A percentile compares a stretch with the other conserved stretches of the same genome.
Conservation (phyloP, 2,329 filamentous ascomycete species). For the Triangularia verruculosa region DNA sequence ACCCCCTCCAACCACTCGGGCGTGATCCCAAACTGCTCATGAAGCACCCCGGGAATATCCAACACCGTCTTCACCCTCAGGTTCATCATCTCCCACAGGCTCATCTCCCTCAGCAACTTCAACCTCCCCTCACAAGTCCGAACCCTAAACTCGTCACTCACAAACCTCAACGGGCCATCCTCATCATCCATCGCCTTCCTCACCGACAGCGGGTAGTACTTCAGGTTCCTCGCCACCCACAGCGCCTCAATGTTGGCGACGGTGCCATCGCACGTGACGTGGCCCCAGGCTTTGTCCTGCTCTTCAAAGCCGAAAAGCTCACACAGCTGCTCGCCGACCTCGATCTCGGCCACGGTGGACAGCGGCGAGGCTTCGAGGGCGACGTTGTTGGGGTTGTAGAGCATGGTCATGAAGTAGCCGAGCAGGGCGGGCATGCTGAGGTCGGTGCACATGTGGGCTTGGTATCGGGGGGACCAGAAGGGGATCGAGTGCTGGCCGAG, state of each 20-base stretch:
- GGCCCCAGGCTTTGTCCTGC: conserved; percentile 40
- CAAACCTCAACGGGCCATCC: conserved; percentile 30
- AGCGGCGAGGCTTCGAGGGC: conserved; percentile 45
- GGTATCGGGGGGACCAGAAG: conserved; percentile 46
- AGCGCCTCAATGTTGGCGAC: conserved; percentile 49
- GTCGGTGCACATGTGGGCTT: conserved; percentile 46
- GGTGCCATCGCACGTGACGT: conserved; percentile 44
- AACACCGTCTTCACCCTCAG: conserved; percentile 39
- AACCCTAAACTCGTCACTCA: conserved; percentile 31
- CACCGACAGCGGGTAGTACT: conserved; percentile 38
- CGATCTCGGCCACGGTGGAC: conserved; percentile 43
- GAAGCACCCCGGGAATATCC: conserved; percentile 39
- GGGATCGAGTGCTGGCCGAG: conserved; percentile 44
- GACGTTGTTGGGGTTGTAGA: conserved; percentile 51
- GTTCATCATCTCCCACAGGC: conserved; percentile 45
- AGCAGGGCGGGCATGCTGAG: conserved; percentile 42
- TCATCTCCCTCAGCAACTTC: conserved; percentile 38
- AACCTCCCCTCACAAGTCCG: conserved; percentile 21
- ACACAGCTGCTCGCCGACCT: conserved; percentile 45
- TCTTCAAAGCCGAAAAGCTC: conserved; percentile 44
- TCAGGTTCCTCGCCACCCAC: conserved; percentile 46
- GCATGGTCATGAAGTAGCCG: conserved; percentile 48
- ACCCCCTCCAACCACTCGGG: conserved; percentile 34
- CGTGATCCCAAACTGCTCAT: conserved; percentile 40
- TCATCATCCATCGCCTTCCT: conserved; percentile 19